Conservation (phyloP, 768 basidiomycete species). For the Trametes coccinea region DNA sequence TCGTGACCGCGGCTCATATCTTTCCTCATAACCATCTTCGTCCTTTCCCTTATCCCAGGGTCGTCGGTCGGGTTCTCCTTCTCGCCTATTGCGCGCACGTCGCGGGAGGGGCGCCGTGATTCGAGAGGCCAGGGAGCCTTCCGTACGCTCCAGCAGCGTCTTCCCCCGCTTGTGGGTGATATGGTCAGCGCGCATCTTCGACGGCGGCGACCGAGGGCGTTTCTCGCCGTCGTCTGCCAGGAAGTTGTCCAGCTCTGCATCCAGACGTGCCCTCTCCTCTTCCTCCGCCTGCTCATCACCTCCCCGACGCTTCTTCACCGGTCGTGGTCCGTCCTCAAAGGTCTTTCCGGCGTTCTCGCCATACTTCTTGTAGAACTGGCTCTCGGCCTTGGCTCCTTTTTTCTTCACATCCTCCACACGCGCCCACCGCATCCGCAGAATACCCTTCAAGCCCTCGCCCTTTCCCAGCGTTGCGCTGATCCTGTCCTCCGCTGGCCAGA, state of each 20-base stretch:
- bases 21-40: conserved; percentile 8
- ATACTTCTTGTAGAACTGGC: conserved; percentile 78
- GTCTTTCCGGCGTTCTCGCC: conserved; percentile 63
- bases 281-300: conserved; percentile 39
- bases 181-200: conserved; percentile 70
- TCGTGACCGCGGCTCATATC: conserved; percentile 6
- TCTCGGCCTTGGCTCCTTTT: conserved; percentile 68
- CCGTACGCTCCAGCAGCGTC: conserved; percentile 57
- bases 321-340: conserved; percentile 33
- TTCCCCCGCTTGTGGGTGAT: conserved; percentile 47
- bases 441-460: conserved; percentile 65
- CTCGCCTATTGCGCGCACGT: conserved; percentile 34
- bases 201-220: conserved; percentile 50
- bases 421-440: conserved; percentile 78
- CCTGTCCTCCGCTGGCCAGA: conserved; percentile 82
- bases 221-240: conserved; percentile 49
- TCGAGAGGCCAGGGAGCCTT: conserved; percentile 43
- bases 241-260: conserved; percentile 71
- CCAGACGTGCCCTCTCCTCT: conserved; percentile 46
- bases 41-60: conserved; percentile 27
- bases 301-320: conserved; percentile 38
- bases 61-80: conserved; percentile 8
- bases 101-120: conserved; percentile 48
- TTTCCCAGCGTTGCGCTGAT: conserved; percentile 72
- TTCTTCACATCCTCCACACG: conserved; percentile 71